phyloP scores from a whole-genome alignment of 2,329 filamentous ascomycete genomes.

The Allantophomopsis lycopodina region DNA sequence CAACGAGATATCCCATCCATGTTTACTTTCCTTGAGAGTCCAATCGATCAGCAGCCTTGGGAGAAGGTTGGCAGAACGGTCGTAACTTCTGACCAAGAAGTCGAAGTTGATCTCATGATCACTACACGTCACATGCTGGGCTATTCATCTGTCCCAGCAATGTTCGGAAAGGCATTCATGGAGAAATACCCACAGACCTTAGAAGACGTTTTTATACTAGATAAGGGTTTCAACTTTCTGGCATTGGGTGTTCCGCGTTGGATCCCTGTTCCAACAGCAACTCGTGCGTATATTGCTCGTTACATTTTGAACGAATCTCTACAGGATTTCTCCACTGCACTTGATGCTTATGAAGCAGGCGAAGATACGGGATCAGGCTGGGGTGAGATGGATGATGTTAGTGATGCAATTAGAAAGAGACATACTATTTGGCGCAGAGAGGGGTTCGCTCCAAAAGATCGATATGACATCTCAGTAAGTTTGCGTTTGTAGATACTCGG shows the following conservation, averaged over 20 bases:
- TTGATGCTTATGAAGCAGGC: conserved; percentile 25
- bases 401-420: conserved; percentile 26
- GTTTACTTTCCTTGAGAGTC: conserved; percentile 41
- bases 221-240: conserved; percentile 36
- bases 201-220: conserved; percentile 39
- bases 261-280: conserved; percentile 34
- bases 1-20: conserved; percentile 35
- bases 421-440: conserved; percentile 23
- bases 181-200: conserved; percentile 36
- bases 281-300: conserved; percentile 30
- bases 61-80: conserved; percentile 31
- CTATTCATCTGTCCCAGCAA: conserved; percentile 28
- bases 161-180: conserved; percentile 37
- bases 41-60: conserved; percentile 49
- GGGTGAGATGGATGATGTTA: conserved; percentile 32
- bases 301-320: conserved; percentile 24
- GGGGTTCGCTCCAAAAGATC: conserved; percentile 21
- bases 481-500: not conserved
- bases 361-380: conserved; percentile 25
- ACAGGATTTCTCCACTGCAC: conserved; percentile 25
- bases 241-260: conserved; percentile 39
- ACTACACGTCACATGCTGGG: conserved; percentile 44
- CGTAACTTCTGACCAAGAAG: conserved; percentile 27
- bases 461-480: conserved; percentile 27
- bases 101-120: conserved; percentile 34